Evolutionary conservation across 2,329 filamentous ascomycete species (phyloP).

Genomic region (Diaporthe vaccinii): DNA sequence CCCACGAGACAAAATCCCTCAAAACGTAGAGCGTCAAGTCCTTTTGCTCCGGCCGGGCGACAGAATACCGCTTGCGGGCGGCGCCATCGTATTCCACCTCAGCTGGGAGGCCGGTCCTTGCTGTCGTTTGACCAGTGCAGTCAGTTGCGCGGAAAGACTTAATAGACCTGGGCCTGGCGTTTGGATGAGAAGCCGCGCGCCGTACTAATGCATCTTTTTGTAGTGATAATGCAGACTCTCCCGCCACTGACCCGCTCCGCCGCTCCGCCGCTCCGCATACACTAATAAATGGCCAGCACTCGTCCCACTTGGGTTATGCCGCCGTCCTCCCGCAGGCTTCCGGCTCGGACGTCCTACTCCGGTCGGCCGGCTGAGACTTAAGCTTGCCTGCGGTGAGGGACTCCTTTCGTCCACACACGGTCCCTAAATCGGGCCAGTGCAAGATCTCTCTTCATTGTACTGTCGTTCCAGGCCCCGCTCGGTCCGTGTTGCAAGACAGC

Average conservation of each 20-base stretch:
- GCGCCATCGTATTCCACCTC: too few relatives aligned
- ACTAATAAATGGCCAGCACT: neutral
- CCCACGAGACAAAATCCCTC: neutral
- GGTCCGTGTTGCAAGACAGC: neutral
- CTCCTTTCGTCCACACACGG: neutral
- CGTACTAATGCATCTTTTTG: neutral
- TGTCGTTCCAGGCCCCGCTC: neutral
- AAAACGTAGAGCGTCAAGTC: too few relatives aligned
- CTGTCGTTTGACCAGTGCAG: neutral
- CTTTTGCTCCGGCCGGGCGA: neutral
- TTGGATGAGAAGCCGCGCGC: neutral
- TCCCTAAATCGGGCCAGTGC: neutral
- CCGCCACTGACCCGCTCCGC: too few relatives aligned
- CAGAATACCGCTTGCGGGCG: neutral
- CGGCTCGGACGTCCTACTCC: neutral
- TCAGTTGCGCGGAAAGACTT: too few relatives aligned
- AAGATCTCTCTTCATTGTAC: neutral
- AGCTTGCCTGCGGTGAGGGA: neutral
- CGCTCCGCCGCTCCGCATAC: neutral
- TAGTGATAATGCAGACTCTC: neutral
- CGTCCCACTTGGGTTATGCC: neutral
- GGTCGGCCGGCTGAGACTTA: neutral
- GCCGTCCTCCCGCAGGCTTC: neutral
- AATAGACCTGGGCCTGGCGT: neutral
- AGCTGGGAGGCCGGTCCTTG: neutral